Percentiles rank a stretch among this genome's conserved stretches.
These are phyloP conservation scores for Orbilia quercus DNA, from an alignment of 2,329 filamentous ascomycete species.

Conservation along the genomic window DNA sequence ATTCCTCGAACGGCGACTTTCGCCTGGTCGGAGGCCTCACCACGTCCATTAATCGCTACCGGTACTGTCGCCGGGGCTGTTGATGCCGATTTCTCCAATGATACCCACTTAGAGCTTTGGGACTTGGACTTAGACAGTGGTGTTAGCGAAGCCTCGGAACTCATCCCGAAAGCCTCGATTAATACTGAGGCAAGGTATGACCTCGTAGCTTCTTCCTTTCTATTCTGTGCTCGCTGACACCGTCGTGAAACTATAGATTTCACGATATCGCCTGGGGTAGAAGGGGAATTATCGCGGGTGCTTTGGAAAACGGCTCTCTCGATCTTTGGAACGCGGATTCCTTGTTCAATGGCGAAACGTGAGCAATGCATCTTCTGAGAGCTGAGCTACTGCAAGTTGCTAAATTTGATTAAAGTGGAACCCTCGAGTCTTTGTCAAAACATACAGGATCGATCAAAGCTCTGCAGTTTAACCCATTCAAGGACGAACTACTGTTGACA, in stretches of 20 bases:
- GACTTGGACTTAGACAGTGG: conserved; percentile 83
- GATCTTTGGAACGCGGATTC: conserved; percentile 92
- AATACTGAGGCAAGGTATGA: conserved; percentile 86
- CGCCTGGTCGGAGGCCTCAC: conserved; percentile 88
- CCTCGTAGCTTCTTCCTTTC: conserved; percentile 24
- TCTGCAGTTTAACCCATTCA: conserved; percentile 93
- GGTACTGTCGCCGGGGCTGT: conserved; percentile 95
- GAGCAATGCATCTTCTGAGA: conserved; percentile 57
- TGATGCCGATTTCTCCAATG: conserved; percentile 96
- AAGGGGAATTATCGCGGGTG: conserved; percentile 91
- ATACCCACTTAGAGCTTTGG: conserved; percentile 96
- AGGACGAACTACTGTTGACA: conserved; percentile 89
- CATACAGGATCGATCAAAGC: conserved; percentile 93
- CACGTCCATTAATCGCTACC: conserved; percentile 85
- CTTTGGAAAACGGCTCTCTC: conserved; percentile 91
- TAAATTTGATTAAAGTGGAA: conserved; percentile 19
- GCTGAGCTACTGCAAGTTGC: conserved; percentile 58
- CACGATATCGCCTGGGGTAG: conserved; percentile 97
- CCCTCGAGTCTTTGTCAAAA: conserved; percentile 74
- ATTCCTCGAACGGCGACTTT: conserved; percentile 97
- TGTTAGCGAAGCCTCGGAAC: conserved; percentile 78
- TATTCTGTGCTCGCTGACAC: conserved; percentile 29
- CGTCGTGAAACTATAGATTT: too few relatives aligned
- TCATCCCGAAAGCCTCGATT: conserved; percentile 85
- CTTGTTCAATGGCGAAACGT: conserved; percentile 69